These are phyloP conservation scores for Boechera stricta DNA, from an alignment of 345 rosid species.

Conservation along the genomic window DNA sequence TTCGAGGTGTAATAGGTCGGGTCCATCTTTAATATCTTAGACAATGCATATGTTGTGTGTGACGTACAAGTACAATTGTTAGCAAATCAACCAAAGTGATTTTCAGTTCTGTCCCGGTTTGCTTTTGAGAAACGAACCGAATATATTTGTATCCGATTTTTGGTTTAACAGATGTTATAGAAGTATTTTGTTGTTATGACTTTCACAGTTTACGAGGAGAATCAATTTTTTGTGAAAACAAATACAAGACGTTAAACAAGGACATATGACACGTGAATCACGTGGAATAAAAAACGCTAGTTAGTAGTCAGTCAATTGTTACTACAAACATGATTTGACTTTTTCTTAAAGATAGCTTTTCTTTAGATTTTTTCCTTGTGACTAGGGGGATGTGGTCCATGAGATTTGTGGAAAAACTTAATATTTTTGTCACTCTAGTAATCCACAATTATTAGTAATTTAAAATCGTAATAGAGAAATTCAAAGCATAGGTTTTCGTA, in stretches of 20 bases:
- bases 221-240: neutral
- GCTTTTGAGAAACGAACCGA: neutral
- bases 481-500: too few relatives aligned
- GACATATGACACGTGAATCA: slow-evolving; percentile 10
- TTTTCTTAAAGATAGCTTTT: neutral
- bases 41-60: neutral
- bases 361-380: neutral
- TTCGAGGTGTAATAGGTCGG: too few relatives aligned
- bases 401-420: neutral
- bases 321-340: neutral
- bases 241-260: neutral
- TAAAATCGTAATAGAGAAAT: too few relatives aligned
- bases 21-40: too few relatives aligned
- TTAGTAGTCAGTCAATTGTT: neutral
- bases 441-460: neutral
- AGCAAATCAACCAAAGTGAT: neutral
- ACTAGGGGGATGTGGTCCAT: neutral
- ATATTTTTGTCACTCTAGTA: neutral
- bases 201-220: slow-evolving; percentile 19
- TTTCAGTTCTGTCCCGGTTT: slow-evolving; percentile 1
- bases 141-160: neutral
- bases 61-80: neutral
- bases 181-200: neutral
- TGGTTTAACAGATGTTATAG: neutral
- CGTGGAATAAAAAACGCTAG: neutral